Evolutionary conservation across 305 asterid genomes (phyloP).

Genomic region (Striga hermonthica): DNA sequence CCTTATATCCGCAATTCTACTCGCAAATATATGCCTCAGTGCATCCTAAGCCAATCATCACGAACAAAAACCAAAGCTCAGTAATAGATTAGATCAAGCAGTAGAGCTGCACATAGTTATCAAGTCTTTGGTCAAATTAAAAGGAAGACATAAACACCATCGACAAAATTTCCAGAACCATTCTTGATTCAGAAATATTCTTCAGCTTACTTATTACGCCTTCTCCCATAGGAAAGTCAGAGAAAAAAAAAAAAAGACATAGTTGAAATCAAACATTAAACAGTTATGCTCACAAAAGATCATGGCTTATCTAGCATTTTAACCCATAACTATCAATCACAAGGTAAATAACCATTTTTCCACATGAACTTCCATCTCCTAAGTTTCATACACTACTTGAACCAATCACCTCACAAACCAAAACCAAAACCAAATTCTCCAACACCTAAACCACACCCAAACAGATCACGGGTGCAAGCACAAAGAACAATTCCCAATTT

Average conservation of each 20-base stretch:
- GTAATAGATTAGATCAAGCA: constrained; percentile 13
- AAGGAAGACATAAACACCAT: not conserved
- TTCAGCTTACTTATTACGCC: not conserved
- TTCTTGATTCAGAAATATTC: not conserved
- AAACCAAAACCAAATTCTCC: constrained; percentile 17
- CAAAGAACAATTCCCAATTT: not conserved
- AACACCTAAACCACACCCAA: constrained; percentile 21
- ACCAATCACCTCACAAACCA: constrained; percentile 13
- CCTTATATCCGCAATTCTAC: constrained; percentile 86
- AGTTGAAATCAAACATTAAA: not conserved
- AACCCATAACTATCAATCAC: constrained; percentile 3
- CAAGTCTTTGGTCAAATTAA: too few relatives aligned
- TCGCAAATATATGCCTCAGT: constrained; percentile 76
- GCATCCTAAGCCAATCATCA: constrained; percentile 63
- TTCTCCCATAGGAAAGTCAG: not conserved
- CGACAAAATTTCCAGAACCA: constrained; percentile 14
- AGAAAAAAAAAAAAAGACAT: not conserved
- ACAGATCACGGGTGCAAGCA: constrained; percentile 24
- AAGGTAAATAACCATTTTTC: constrained; percentile 7
- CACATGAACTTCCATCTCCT: not conserved
- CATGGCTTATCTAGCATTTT: not conserved
- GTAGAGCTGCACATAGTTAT: not conserved
- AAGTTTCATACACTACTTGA: constrained; percentile 11
- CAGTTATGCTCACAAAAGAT: not conserved
- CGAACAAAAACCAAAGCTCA: constrained; percentile 25